Base-by-base conservation (phyloP, 805 yeast species). In the Metschnikowia chrysomelidarum region DNA sequence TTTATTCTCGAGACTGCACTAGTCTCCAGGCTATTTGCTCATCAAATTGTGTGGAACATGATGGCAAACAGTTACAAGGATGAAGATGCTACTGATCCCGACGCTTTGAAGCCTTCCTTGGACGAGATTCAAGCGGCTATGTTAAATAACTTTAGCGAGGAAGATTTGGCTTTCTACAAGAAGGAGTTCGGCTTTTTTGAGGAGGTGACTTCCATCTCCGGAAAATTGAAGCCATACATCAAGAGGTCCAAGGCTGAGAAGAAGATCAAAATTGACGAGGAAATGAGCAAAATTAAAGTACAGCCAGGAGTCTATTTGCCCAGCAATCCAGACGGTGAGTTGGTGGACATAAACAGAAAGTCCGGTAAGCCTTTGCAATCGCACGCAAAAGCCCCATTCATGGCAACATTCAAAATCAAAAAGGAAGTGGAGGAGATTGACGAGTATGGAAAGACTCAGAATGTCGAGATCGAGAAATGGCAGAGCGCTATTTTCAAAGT, bases 21-120 rank as follows among this genome's bases (percentile, higher is more conserved):
- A 54, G 86, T 88, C 10, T 82, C 93, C 18, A 94, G 86, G 47
- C 67, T 91, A 43, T 93, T 93, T 69, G 89, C 98, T 0, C 99
- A 93, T 60, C 99, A 93, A 61, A 89, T 93, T 46, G 87, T 93
- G 36, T 93, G 99, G 99, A 93, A 93, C 54, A 87, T 93, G 85
- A 62, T 83, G 52, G 98, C 99, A 1, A 93, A 94, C 55, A 78
- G 88, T 43, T 93, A 76, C 60, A 83, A 82, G 49, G 97, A 86
- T 55, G 98, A 91, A 50, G 96, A 91, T 7, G 81, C 87, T 0
- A 69, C 78, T 0, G 71, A 75, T 6, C 93, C 94, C 4, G 96
- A 89, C 60, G 68, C 75, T 1, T 67, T 91, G 52, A 91, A 91
- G 59, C 96, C 97, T 1, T 71, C 71, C 2, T 68, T 93, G 45